Evolutionary conservation across 176 grass and related monocot genomes (phyloP).

Genomic region (Eragrostis nindensis): DNA sequence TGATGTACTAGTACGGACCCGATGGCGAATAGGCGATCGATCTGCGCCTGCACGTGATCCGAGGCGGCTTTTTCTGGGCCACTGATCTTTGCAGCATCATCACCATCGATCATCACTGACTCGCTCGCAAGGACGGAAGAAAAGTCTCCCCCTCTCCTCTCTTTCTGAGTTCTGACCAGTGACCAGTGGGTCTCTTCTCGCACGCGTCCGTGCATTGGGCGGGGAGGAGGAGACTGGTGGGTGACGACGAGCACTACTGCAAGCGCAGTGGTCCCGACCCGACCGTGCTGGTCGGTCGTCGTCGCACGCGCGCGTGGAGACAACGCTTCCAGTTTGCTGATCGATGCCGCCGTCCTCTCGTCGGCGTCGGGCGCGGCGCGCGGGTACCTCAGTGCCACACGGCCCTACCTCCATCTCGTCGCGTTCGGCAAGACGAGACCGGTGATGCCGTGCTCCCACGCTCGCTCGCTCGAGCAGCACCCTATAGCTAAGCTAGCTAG

Average conservation of each 20-base stretch:
- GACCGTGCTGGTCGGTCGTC: neutral
- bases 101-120: neutral
- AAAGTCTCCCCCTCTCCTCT: too few species aligned
- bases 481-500: too few species aligned
- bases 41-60: constrained; percentile 45
- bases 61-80: constrained; percentile 22
- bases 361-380: too few species aligned
- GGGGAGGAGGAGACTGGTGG: too few species aligned
- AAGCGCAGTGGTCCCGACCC: too few species aligned
- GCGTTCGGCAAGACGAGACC: neutral
- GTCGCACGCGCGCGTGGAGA: neutral
- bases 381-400: too few species aligned
- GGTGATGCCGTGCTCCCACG: neutral
- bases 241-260: too few species aligned
- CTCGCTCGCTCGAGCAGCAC: too few species aligned
- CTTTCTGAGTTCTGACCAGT: neutral
- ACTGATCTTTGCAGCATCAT: neutral
- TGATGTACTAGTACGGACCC: neutral
- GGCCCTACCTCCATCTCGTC: too few species aligned
- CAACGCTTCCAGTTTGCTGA: neutral
- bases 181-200: neutral
- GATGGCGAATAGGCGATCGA: neutral
- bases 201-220: constrained; percentile 2
- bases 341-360: neutral
- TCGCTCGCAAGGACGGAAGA: neutral